Evolutionary conservation across 2,329 filamentous ascomycete genomes (phyloP).

Genomic region (Neurospora sp.): DNA sequence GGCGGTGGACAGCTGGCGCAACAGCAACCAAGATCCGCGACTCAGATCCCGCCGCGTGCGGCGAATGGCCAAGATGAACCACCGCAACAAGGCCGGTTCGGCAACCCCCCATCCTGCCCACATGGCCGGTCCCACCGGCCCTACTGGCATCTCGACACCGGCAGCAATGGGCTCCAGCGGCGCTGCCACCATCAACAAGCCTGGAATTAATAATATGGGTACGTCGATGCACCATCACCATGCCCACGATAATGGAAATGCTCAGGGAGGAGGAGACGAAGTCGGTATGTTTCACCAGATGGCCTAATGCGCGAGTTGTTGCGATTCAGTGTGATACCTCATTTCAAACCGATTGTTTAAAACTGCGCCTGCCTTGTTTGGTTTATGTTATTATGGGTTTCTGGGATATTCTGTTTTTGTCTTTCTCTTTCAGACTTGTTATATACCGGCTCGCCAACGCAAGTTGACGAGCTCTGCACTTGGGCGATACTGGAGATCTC

Average conservation of each 20-base stretch:
- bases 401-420: conserved; percentile 16
- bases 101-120: conserved; percentile 35
- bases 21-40: conserved; percentile 93
- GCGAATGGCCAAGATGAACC: conserved; percentile 93
- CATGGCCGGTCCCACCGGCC: conserved; percentile 56
- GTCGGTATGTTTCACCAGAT: conserved; percentile 98
- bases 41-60: conserved; percentile 85
- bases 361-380: conserved; percentile 15
- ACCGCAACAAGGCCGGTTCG: conserved; percentile 57
- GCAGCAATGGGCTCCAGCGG: conserved; percentile 51
- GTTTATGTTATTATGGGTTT: conserved; percentile 21
- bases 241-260: conserved; percentile 56
- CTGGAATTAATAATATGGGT: conserved; percentile 57
- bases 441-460: conserved; percentile 24
- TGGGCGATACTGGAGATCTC: conserved; percentile 28
- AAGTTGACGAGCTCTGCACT: conserved; percentile 23
- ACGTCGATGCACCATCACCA: conserved; percentile 65
- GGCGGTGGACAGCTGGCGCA: conserved; percentile 96
- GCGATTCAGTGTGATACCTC: conserved; percentile 26
- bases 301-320: conserved; percentile 45
- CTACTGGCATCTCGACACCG: conserved; percentile 54
- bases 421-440: conserved; percentile 16
- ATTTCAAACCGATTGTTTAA: conserved; percentile 18
- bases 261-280: conserved; percentile 64
- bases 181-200: conserved; percentile 50